Evolutionary conservation across 495 filamentous ascomycete genomes (phyloP), one percentile per base, ranked within the genome.

Genomic region (Neurospora pannonica): DNA sequence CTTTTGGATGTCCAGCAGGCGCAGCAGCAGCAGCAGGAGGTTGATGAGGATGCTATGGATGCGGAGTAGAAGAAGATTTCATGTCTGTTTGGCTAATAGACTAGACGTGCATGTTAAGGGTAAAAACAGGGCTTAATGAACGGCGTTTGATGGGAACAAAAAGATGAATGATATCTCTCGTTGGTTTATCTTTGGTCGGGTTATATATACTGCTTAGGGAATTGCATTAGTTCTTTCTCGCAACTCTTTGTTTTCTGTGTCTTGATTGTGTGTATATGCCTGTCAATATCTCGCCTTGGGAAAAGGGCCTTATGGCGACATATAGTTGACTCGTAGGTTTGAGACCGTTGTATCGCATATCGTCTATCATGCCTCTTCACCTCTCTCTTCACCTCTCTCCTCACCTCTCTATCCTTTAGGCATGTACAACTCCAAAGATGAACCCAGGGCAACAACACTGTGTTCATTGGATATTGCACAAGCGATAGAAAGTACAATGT

Each of bases 31-130:
- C 11, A 15, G 39, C 71, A 72, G 21, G 70, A 36, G 71, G 60
- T 19, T 3, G 78, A 80, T 46, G 76, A 74, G 60, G 81, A 81
- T 70, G 75, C 77, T 31, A 85, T 85, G 85, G 84, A 85, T 72
- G 83, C 84, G 73, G 84, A 84, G 46, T 70, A 42, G 28, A 60
- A 0, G 2, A 7, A 62, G 54, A 7, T 1, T 60, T 7, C 21
- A 3, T 60, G 28, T 67, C 54, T 67, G 28, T 67, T 67, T 67
- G 54, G 28, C 28, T 67, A 67, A 67, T 67, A 67, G 54, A 67
- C 54, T 67, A 34, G 54, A 67, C 54, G 28, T 36, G 54, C 31
- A 28, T 34, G 28, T 67, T 1, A 34, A 67, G 54, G 54, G 54
- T 67, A 67, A 67, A 24, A 34, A 9, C 54, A 34, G 54, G 54